A percentile compares a stretch with the other conserved stretches of the same genome.
Evolutionary conservation across 129 eudicot species (phyloP).

Genomic region (Saussurea involucrata): DNA sequence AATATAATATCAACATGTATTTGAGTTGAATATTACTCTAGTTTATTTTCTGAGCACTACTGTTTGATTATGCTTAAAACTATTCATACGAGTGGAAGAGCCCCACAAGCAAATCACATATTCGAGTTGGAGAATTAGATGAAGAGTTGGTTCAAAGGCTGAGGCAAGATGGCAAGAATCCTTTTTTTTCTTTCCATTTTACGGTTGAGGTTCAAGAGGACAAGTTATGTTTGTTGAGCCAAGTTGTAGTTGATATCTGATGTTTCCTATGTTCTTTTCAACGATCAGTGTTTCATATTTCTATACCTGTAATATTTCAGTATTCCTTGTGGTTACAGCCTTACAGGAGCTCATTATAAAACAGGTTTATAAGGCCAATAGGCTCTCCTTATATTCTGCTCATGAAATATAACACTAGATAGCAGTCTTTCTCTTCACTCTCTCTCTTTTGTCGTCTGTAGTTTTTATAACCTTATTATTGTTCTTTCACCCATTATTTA

Average conservation of each 20-base stretch:
- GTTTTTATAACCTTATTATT: background rate
- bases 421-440: background rate
- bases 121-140: background rate
- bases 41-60: background rate
- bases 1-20: background rate
- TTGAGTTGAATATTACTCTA: background rate
- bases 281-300: background rate
- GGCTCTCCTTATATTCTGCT: no score
- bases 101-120: background rate
- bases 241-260: background rate
- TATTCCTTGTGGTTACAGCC: background rate
- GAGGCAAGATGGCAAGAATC: background rate
- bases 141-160: conserved; percentile 1
- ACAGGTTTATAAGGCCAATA: no score
- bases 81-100: background rate
- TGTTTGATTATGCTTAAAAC: background rate
- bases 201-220: background rate
- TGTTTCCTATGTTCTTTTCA: background rate
- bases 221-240: background rate
- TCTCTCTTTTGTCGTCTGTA: background rate
- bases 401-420: background rate
- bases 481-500: background rate
- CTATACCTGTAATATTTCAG: background rate
- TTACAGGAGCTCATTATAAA: no score
- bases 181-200: background rate